Evolutionary conservation across 2,329 filamentous ascomycete species (phyloP).

Genomic region (Amauroascus niger): DNA sequence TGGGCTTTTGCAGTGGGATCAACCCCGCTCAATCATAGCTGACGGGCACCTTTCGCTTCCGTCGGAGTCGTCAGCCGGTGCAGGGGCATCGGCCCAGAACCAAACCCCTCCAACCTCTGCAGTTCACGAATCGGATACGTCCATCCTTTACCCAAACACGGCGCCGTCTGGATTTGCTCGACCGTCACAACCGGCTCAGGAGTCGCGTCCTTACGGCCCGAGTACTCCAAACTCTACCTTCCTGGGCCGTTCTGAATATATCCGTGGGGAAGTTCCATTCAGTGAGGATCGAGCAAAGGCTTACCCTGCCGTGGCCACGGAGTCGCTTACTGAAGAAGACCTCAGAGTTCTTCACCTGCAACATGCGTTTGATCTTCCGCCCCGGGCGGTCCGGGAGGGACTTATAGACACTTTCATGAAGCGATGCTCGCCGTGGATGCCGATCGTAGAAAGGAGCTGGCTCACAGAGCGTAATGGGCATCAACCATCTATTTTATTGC

Average conservation of each 20-base stretch:
- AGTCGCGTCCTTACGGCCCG: constrained; percentile 15
- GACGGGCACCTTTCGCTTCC: constrained; percentile 11
- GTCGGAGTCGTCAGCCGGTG: constrained; percentile 14
- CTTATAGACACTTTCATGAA: constrained; percentile 28
- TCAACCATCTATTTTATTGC: constrained; percentile 24
- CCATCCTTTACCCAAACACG: constrained; percentile 10
- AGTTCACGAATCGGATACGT: constrained; percentile 9
- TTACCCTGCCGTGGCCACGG: constrained; percentile 20
- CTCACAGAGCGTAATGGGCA: constrained; percentile 22
- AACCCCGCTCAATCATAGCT: constrained; percentile 11
- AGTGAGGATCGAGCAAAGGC: constrained; percentile 24
- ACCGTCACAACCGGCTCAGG: constrained; percentile 8
- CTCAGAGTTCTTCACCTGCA: constrained; percentile 22
- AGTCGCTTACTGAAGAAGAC: constrained; percentile 24
- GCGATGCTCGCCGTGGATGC: constrained; percentile 28
- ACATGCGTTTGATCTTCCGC: constrained; percentile 24
- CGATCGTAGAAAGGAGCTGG: constrained; percentile 26
- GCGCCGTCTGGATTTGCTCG: constrained; percentile 1
- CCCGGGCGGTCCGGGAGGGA: constrained; percentile 23
- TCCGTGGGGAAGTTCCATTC: constrained; percentile 22
- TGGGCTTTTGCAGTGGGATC: constrained; percentile 11
- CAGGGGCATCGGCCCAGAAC: constrained; percentile 10
- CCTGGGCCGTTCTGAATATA: constrained; percentile 26
- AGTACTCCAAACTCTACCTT: constrained; percentile 21
- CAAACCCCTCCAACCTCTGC: constrained; percentile 12